These are phyloP conservation scores for Trichophyton benhamiae DNA, from an alignment of 2,329 filamentous ascomycete species.

Conservation along the genomic window DNA sequence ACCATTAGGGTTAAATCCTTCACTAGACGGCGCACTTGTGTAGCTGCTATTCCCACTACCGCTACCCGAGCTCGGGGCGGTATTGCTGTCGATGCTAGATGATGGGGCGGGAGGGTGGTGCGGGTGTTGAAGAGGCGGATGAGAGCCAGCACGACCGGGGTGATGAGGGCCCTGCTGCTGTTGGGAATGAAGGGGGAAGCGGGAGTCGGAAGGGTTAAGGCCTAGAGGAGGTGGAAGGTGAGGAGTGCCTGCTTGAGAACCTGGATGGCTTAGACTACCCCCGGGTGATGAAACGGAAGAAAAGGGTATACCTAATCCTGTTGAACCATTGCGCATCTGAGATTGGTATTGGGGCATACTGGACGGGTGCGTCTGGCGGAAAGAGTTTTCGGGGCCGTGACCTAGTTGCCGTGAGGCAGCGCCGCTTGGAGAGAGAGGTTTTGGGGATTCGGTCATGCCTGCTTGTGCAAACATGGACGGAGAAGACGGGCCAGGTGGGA, in stretches of 20 bases:
- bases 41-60: conserved; percentile 3
- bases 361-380: conserved; percentile 28
- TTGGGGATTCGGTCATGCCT: conserved; percentile 74
- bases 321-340: conserved; percentile 16
- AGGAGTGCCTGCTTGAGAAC: conserved; percentile 15
- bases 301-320: conserved; percentile 7
- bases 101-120: conserved; percentile 5
- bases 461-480: conserved; percentile 57
- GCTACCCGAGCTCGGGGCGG: conserved; percentile 1
- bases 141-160: conserved; percentile 14
- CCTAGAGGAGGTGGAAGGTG: conserved; percentile 25
- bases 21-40: neutral
- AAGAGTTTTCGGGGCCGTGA: conserved; percentile 23
- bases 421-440: conserved; percentile 50
- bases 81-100: conserved; percentile 7
- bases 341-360: conserved; percentile 31
- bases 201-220: conserved; percentile 25
- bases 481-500: conserved; percentile 32
- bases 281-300: conserved; percentile 2
- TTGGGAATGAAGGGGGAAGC: conserved; percentile 26
- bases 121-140: conserved; percentile 11
- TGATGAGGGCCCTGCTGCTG: conserved; percentile 12
- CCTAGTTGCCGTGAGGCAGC: conserved; percentile 28
- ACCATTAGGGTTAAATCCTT: neutral
- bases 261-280: conserved; percentile 9